Base-by-base conservation (phyloP, 768 basidiomycete species). In the Cystobasidium onofrii region DNA sequence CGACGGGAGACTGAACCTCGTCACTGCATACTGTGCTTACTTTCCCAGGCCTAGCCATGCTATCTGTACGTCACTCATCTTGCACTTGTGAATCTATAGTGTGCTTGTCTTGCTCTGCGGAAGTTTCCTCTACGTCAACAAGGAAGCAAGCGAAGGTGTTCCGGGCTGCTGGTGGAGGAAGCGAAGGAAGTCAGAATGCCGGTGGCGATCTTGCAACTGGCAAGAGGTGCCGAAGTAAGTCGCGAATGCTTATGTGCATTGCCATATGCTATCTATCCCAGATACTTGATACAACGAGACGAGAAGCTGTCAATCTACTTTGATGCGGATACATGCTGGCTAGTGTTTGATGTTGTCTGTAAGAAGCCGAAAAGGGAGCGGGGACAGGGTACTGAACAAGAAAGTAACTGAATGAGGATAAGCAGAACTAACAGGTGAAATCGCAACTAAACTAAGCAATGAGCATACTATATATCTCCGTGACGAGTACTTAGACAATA, bases 11-110 rank as follows among this genome's bases (percentile, higher is more conserved):
- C 9, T 29, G n/a, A n/a, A n/a, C n/a, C n/a, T n/a, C n/a, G n/a
- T n/a, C n/a, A n/a, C n/a, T n/a, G n/a, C n/a, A 63, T 31, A 29
- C 29, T 36, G 27, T 3, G 44, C 65, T 54, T n/a, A 67, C 65
- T 67, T 67, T 43, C 65, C 65, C 6, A 67, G 50, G 1, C 65
- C 65, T 23, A 67, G 39, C 65, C 65, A 67, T 43, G 44, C 65
- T 23, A 67, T 54, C 50, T 67, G 65, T 31, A 17, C 7, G 65
- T 52, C 44, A 3, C 18, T 17, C 65, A 67, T 67, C 20, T 50
- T 54, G 18, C n/a, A n/a, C n/a, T n/a, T n/a, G n/a, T n/a, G n/a
- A 27, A 20, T 6, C 27, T 18, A 4, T 31, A 31, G 10, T 27
- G 17, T 23, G 23, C 23, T 20, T 23, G 65, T 25, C 31, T 15